Conservation (phyloP, 208 protist species). For the Wallacemonas rigidus region DNA sequence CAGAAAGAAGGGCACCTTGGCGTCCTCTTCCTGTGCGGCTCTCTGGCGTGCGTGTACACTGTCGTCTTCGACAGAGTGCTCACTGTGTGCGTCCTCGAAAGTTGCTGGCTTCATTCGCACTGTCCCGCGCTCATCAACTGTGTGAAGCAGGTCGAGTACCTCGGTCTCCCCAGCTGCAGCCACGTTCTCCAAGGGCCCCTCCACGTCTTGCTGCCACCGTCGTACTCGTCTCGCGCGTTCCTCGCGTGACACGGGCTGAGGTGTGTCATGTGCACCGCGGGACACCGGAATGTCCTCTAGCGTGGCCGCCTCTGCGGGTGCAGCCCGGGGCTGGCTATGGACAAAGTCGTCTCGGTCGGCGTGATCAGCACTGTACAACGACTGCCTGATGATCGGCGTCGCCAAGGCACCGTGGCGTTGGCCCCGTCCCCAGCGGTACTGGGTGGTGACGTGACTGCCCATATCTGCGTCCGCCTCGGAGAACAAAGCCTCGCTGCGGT, state of each 20-base stretch:
- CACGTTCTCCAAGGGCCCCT: background rate
- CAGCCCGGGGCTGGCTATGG: too few species aligned
- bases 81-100: too few species aligned
- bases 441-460: conserved; percentile 11
- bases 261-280: conserved; percentile 27
- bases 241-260: background rate
- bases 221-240: background rate
- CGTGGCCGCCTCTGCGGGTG: too few species aligned
- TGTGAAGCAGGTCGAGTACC: background rate
- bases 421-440: background rate
- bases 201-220: conserved; percentile 10
- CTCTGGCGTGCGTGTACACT: background rate
- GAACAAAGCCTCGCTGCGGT: background rate
- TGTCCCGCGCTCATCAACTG: background rate
- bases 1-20: conserved; percentile 40
- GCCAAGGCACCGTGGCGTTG: too few species aligned
- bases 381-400: too few species aligned
- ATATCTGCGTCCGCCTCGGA: background rate
- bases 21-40: background rate
- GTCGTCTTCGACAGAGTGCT: background rate
- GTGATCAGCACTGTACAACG: too few species aligned
- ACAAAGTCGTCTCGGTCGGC: too few species aligned
- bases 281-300: too few species aligned
- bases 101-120: too few species aligned
- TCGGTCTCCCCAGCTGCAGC: background rate